phyloP scores from a whole-genome alignment of 1,284 basidiomycete genomes.

The Meripilus lineatus region DNA sequence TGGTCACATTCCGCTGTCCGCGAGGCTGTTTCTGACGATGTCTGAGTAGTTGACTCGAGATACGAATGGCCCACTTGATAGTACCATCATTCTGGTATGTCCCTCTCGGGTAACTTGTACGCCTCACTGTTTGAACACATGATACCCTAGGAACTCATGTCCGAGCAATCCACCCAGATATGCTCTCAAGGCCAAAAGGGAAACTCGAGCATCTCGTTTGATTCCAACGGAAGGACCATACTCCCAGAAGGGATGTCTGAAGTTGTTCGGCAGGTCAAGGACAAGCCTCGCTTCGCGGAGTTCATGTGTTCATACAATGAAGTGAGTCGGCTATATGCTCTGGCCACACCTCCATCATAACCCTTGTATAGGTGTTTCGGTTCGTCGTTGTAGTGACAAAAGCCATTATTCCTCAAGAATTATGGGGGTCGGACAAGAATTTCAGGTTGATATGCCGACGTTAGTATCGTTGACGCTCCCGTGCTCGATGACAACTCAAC shows the following conservation, averaged over 20 bases:
- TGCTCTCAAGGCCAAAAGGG: conserved; percentile 41
- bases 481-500: background rate
- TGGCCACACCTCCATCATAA: too few species aligned
- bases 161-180: conserved; percentile 56
- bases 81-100: conserved; percentile 50
- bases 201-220: conserved; percentile 35
- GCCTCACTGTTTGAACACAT: background rate
- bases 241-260: conserved; percentile 41
- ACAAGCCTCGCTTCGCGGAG: conserved; percentile 76
- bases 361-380: conserved; percentile 57
- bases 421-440: conserved; percentile 81
- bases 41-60: too few species aligned
- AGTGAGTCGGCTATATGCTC: conserved; percentile 38
- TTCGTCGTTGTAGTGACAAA: conserved; percentile 65
- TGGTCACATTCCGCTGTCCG: too few species aligned
- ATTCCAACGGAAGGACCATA: conserved; percentile 44
- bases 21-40: too few species aligned
- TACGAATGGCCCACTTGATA: conserved; percentile 47
- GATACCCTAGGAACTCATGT: conserved; percentile 60
- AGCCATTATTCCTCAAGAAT: conserved; percentile 64
- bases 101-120: background rate
- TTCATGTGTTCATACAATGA: conserved; percentile 64
- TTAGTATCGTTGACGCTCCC: conserved; percentile 33
- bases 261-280: conserved; percentile 36
- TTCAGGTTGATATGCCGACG: conserved; percentile 55